Evolutionary conservation across 164 flowering plant genomes (phyloP).

Genomic region (Buxus sempervirens): DNA sequence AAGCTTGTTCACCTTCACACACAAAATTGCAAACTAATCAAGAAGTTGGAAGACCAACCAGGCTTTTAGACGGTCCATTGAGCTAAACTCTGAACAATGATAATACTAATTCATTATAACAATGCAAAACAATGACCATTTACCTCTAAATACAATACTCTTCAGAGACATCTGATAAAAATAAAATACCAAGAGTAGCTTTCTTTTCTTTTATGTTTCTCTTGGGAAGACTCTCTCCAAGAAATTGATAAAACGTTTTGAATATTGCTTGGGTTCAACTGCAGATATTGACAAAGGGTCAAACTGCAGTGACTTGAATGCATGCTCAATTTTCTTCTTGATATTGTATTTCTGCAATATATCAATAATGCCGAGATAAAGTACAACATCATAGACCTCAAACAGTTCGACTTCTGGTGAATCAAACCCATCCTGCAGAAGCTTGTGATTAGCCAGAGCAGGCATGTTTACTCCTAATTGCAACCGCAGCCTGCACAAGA

Average conservation of each 20-base stretch:
- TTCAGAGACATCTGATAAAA: too few relatives aligned
- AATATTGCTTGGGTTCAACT: conserved; percentile 69
- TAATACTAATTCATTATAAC: too few relatives aligned
- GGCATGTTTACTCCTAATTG: conserved; percentile 98
- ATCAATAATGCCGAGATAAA: conserved; percentile 89
- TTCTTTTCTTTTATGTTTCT: conserved; percentile 22
- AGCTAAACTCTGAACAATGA: too few relatives aligned
- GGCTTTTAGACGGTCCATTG: too few relatives aligned
- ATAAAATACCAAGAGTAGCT: not conserved
- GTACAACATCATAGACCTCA: conserved; percentile 85
- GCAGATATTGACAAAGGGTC: conserved; percentile 74
- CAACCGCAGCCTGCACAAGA: conserved; percentile 55
- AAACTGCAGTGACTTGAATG: conserved; percentile 60
- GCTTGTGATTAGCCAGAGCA: conserved; percentile 68
- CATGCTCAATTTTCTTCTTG: conserved; percentile 77
- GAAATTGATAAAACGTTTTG: conserved; percentile 68
- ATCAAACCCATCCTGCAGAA: conserved; percentile 33
- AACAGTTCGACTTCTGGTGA: conserved; percentile 52
- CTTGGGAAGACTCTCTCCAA: conserved; percentile 65
- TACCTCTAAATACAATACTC: not conserved
- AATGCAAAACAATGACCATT: not conserved
- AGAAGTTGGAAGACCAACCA: too few relatives aligned
- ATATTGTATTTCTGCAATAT: conserved; percentile 80
- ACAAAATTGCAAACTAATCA: too few relatives aligned
- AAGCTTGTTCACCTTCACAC: too few relatives aligned